phyloP scores from a whole-genome alignment of 345 rosid species.

The Raphanus sativus region DNA sequence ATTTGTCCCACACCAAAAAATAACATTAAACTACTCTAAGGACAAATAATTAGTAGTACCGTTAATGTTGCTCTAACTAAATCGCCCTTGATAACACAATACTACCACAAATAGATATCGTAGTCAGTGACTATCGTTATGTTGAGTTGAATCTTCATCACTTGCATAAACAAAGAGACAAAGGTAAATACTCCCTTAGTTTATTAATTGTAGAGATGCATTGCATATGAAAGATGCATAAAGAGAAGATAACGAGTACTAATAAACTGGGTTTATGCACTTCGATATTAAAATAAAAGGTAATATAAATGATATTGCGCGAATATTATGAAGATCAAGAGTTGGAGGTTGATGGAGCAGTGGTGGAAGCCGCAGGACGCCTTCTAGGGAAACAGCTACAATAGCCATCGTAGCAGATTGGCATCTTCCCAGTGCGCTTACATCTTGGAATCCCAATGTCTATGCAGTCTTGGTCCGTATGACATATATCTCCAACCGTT shows the following conservation, averaged over 20 bases:
- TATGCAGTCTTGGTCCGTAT: slow-evolving; percentile 23
- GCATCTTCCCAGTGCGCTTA: slow-evolving; percentile 13
- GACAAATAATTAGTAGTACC: too few relatives aligned
- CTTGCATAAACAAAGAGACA: neutral
- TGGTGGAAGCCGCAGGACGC: neutral
- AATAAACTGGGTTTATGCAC: neutral
- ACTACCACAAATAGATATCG: neutral
- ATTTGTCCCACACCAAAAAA: too few relatives aligned
- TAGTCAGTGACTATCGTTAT: neutral
- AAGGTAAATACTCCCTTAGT: neutral
- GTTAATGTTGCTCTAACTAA: too few relatives aligned
- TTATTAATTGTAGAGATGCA: neutral
- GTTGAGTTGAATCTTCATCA: neutral
- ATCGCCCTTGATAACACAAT: neutral
- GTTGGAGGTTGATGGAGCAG: neutral
- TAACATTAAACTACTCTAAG: too few relatives aligned
- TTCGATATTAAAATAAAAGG: neutral
- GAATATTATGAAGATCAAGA: neutral
- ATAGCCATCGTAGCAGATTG: slow-evolving; percentile 16
- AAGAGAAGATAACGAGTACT: neutral
- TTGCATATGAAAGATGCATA: neutral
- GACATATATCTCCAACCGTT: slow-evolving; percentile 32
- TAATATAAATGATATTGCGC: neutral
- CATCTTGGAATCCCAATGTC: slow-evolving; percentile 33
- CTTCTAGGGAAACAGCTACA: slow-evolving; percentile 15